A percentile compares a stretch with the other conserved stretches of the same genome.
These are phyloP conservation scores for Oryza nivara DNA, from an alignment of 176 grass and related monocot genomes.

Conservation along the genomic window DNA sequence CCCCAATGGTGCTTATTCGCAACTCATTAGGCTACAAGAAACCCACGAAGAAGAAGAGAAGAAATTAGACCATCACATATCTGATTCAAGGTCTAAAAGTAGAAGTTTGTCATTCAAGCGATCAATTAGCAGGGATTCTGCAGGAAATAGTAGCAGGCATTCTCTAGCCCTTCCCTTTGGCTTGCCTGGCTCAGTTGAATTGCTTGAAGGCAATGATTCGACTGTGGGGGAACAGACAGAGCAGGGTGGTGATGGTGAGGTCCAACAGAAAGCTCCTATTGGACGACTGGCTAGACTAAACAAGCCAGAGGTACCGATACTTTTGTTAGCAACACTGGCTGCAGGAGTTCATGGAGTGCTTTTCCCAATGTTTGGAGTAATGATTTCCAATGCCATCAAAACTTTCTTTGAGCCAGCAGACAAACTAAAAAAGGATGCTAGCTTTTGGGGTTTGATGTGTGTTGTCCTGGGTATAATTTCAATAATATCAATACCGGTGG, in stretches of 20 bases:
- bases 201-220: conserved; percentile 37
- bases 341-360: conserved; percentile 72
- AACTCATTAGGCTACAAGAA: conserved; percentile 72
- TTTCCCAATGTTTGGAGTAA: conserved; percentile 73
- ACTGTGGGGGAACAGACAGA: conserved; percentile 31
- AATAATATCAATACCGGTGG: conserved; percentile 55
- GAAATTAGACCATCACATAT: conserved; percentile 26
- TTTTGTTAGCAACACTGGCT: conserved; percentile 75
- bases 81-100: conserved; percentile 55
- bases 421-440: conserved; percentile 69
- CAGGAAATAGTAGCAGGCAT: conserved; percentile 54
- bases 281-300: conserved; percentile 68
- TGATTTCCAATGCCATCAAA: conserved; percentile 65
- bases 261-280: conserved; percentile 56
- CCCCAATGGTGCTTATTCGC: conserved; percentile 73
- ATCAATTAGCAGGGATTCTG: conserved; percentile 58
- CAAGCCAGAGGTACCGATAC: conserved; percentile 76
- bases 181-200: conserved; percentile 39
- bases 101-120: conserved; percentile 56
- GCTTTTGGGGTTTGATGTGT: conserved; percentile 88
- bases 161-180: conserved; percentile 50
- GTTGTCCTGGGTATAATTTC: conserved; percentile 60
- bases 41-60: conserved; percentile 50
- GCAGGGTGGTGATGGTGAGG: conserved; percentile 30
- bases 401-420: conserved; percentile 67